Percentiles rank a stretch among this genome's conserved stretches.
These are phyloP conservation scores for Vararia minispora DNA, from an alignment of 768 basidiomycete genomes.

Conservation along the genomic window DNA sequence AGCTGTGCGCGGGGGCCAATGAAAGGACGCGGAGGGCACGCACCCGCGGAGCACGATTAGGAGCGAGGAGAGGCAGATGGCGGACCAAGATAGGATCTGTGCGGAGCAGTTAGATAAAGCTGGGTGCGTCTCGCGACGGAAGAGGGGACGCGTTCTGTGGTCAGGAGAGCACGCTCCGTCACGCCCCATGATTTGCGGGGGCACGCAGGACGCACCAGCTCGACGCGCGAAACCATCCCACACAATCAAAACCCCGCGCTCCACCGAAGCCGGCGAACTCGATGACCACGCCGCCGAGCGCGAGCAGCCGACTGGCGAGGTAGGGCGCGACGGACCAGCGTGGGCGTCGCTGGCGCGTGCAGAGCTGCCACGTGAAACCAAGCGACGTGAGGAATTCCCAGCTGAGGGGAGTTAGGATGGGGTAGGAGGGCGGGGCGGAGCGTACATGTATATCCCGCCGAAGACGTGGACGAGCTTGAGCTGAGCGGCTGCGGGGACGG, in stretches of 20 bases:
- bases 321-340: conserved; percentile 12
- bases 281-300: conserved; percentile 2
- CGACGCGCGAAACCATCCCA: too few relatives aligned
- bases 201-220: too few relatives aligned
- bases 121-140: too few relatives aligned
- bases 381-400: conserved; percentile 12
- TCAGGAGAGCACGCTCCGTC: too few relatives aligned
- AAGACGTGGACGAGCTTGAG: conserved; percentile 9
- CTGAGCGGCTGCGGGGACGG: conserved; percentile 1
- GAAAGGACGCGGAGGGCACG: not conserved
- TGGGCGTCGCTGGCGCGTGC: conserved; percentile 11
- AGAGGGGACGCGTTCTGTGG: too few relatives aligned
- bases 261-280: conserved; percentile 11
- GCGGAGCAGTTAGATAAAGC: too few relatives aligned
- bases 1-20: too few relatives aligned
- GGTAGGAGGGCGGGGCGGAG: not conserved
- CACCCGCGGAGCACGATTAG: conserved; percentile 10
- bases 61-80: conserved; percentile 10
- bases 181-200: too few relatives aligned
- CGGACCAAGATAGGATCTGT: conserved; percentile 7
- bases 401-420: conserved; percentile 2
- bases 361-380: conserved; percentile 11
- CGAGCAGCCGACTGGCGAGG: conserved; percentile 4
- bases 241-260: too few relatives aligned
- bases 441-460: conserved; percentile 10